Evolutionary conservation across 371 early-diverging fungal species (phyloP).

Genomic region (Cokeromyces recurvatus): DNA sequence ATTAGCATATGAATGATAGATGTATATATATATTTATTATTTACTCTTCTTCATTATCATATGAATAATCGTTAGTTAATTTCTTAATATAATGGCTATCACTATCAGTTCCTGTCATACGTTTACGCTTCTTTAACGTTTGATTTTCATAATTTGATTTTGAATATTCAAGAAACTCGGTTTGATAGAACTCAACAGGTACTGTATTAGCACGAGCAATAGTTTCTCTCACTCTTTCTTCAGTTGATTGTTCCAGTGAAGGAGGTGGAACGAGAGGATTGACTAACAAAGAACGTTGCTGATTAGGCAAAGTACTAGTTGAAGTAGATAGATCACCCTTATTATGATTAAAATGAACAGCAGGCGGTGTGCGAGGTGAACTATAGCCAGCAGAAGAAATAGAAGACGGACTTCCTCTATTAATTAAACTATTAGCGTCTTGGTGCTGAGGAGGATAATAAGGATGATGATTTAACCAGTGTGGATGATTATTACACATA

Average conservation of each 20-base stretch:
- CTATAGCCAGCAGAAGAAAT: background rate
- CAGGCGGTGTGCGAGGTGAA: background rate
- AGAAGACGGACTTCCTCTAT: background rate
- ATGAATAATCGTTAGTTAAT: slow-evolving; percentile 2
- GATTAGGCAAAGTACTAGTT: no score
- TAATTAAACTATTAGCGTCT: no score
- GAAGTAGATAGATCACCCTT: no score
- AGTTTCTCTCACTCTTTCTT: slow-evolving; percentile 25
- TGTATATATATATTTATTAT: background rate
- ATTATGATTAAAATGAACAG: no score
- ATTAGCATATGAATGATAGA: background rate
- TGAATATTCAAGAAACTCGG: slow-evolving; percentile 41
- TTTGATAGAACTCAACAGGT: slow-evolving; percentile 37
- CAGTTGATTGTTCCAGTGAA: slow-evolving; percentile 1
- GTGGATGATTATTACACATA: no score
- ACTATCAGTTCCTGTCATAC: slow-evolving; percentile 10
- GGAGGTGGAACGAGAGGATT: slow-evolving; percentile 11
- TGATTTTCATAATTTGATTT: slow-evolving; percentile 33
- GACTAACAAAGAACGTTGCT: slow-evolving; percentile 1
- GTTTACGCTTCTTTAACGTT: slow-evolving; percentile 22
- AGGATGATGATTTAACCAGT: no score
- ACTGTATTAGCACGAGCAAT: slow-evolving; percentile 38
- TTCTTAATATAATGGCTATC: slow-evolving; percentile 5
- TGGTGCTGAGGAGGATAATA: no score
- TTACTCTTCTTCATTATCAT: slow-evolving; percentile 7